phyloP scores from a whole-genome alignment of 371 early-diverging fungal genomes.

The Lichtheimia corymbifera region DNA sequence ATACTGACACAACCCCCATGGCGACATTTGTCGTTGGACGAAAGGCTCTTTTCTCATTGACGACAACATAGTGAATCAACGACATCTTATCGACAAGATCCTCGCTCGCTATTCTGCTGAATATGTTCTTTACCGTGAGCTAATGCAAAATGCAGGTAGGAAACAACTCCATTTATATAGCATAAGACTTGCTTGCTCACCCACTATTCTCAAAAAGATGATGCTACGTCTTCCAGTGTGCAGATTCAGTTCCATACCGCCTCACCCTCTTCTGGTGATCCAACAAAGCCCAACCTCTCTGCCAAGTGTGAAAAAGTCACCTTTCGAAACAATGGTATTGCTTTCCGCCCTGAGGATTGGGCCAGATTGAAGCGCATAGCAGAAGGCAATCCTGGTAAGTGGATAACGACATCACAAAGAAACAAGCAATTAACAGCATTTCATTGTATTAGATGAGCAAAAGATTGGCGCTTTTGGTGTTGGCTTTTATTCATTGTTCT shows the following conservation, averaged over 20 bases:
- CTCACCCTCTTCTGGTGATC: conserved; percentile 22
- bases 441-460: conserved; percentile 34
- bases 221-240: conserved; percentile 62
- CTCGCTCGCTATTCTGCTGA: conserved; percentile 85
- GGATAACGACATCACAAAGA: too few species aligned
- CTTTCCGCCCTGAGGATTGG: conserved; percentile 87
- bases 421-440: background rate
- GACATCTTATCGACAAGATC: conserved; percentile 93
- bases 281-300: conserved; percentile 44
- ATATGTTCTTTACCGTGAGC: conserved; percentile 71
- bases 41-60: background rate
- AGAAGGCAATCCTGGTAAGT: conserved; percentile 84
- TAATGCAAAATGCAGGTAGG: conserved; percentile 67
- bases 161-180: background rate
- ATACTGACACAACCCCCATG: background rate
- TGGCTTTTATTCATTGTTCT: conserved; percentile 86
- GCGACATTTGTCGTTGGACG: background rate
- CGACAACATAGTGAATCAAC: conserved; percentile 62
- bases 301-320: conserved; percentile 63
- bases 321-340: conserved; percentile 85
- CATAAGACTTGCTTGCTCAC: background rate
- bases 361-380: conserved; percentile 82
- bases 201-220: conserved; percentile 41
- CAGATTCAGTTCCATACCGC: conserved; percentile 59
- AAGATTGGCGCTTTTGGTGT: conserved; percentile 91